phyloP scores from a whole-genome alignment of 2,329 filamentous ascomycete genomes.

The Dactylellina cionopaga region DNA sequence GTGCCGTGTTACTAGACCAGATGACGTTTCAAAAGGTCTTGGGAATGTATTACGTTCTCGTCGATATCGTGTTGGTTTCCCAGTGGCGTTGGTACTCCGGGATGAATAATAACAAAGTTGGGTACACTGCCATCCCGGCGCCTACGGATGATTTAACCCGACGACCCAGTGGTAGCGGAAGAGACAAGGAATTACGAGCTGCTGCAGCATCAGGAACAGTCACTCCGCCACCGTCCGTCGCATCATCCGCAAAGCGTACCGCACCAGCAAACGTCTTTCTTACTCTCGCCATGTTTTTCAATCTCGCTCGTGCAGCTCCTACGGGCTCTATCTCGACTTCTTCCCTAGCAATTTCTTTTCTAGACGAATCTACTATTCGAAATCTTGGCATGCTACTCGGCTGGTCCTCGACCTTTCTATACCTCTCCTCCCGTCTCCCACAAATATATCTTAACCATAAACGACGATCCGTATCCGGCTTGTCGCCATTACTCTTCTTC shows the following conservation, averaged over 20 bases:
- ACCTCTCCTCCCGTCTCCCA: slow-evolving; percentile 70
- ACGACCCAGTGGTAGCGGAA: slow-evolving; percentile 58
- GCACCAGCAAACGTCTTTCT: slow-evolving; percentile 25
- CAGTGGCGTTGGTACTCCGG: slow-evolving; percentile 75
- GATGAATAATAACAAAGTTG: slow-evolving; percentile 55
- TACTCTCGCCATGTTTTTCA: slow-evolving; percentile 36
- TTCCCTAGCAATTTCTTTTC: slow-evolving; percentile 3
- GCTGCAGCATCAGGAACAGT: background rate
- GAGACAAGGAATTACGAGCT: slow-evolving; percentile 31
- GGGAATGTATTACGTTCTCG: slow-evolving; percentile 73
- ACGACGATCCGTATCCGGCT: slow-evolving; percentile 71
- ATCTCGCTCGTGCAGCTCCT: slow-evolving; percentile 38
- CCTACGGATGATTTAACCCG: slow-evolving; percentile 54
- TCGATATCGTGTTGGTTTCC: slow-evolving; percentile 70
- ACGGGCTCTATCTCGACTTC: slow-evolving; percentile 1
- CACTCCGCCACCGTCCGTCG: slow-evolving; percentile 17
- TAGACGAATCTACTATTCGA: slow-evolving; percentile 14
- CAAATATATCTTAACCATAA: slow-evolving; percentile 74
- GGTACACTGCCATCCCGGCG: slow-evolving; percentile 54
- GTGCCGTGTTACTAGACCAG: slow-evolving; percentile 72
- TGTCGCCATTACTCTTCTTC: slow-evolving; percentile 71
- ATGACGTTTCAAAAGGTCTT: slow-evolving; percentile 74
- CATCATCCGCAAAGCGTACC: background rate
- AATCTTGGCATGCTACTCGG: slow-evolving; percentile 25
- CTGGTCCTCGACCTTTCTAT: slow-evolving; percentile 57